phyloP scores from a whole-genome alignment of 1,139 yeast species.

The Candida sp. region DNA sequence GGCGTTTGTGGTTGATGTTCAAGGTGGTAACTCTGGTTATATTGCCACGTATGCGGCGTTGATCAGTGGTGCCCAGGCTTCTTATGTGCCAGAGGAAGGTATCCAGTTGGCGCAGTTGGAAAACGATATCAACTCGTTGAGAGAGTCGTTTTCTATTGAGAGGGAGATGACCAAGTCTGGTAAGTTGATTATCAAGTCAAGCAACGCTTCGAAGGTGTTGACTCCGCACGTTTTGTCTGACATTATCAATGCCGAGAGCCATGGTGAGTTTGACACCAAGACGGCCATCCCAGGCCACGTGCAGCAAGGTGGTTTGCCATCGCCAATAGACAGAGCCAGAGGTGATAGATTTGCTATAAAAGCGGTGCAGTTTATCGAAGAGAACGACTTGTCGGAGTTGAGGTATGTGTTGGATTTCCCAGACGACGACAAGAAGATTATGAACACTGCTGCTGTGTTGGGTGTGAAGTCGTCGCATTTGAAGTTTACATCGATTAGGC shows the following conservation, averaged over 20 bases:
- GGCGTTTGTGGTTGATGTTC: constrained; percentile 83
- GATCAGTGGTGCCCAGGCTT: constrained; percentile 74
- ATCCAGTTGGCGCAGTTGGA: constrained; percentile 60
- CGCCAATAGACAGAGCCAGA: constrained; percentile 92
- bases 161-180: constrained; percentile 74
- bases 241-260: constrained; percentile 78
- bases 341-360: constrained; percentile 91
- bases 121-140: constrained; percentile 62
- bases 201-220: constrained; percentile 81
- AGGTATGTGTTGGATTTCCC: constrained; percentile 39
- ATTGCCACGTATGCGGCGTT: constrained; percentile 74
- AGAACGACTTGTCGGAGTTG: constrained; percentile 24
- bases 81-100: constrained; percentile 78
- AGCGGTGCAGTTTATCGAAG: constrained; percentile 87
- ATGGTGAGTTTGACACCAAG: constrained; percentile 83
- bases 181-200: constrained; percentile 83
- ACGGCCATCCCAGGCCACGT: constrained; percentile 99
- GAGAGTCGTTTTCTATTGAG: constrained; percentile 59
- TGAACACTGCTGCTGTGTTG: constrained; percentile 79
- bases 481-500: constrained; percentile 72
- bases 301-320: constrained; percentile 97
- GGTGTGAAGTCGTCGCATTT: constrained; percentile 86
- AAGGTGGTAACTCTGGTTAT: constrained; percentile 85
- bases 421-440: constrained; percentile 34
- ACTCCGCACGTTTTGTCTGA: constrained; percentile 83